Percentiles rank a stretch among this genome's conserved stretches.
Evolutionary conservation across 306 rosid genomes (phyloP).

Genomic region (Fragaria vesca): DNA sequence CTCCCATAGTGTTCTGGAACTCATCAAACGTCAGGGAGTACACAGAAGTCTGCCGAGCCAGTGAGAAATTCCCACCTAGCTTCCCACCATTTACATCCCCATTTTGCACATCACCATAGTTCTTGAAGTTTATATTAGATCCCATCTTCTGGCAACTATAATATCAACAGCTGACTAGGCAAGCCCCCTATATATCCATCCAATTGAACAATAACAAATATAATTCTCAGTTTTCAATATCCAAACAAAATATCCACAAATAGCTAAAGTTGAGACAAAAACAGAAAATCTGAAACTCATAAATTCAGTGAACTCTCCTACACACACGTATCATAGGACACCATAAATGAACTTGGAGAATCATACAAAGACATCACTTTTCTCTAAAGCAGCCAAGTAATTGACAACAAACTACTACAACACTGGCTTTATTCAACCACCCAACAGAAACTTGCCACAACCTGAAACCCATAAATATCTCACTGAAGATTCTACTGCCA

Average conservation of each 20-base stretch:
- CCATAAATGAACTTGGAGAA: not conserved
- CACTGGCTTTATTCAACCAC: not conserved
- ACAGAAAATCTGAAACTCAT: not conserved
- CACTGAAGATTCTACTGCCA: slow-evolving; percentile 8
- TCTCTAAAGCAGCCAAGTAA: not conserved
- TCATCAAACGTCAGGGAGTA: slow-evolving; percentile 91
- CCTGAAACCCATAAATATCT: slow-evolving; percentile 3
- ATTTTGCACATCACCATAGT: slow-evolving; percentile 46
- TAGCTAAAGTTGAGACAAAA: not conserved
- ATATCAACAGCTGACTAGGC: slow-evolving; percentile 32
- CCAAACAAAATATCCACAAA: not conserved
- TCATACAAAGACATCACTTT: not conserved
- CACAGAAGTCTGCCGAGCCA: slow-evolving; percentile 65
- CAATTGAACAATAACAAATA: slow-evolving; percentile 33
- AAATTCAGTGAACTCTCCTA: not conserved
- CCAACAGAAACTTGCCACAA: slow-evolving; percentile 13
- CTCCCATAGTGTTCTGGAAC: slow-evolving; percentile 73
- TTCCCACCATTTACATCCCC: slow-evolving; percentile 45
- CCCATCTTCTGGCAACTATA: slow-evolving; percentile 44
- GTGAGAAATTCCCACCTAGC: slow-evolving; percentile 33
- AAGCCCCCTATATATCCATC: slow-evolving; percentile 35
- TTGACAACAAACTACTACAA: not conserved
- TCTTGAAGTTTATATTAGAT: slow-evolving; percentile 63
- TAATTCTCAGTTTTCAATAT: slow-evolving; percentile 23
- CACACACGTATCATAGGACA: slow-evolving; percentile 1